Evolutionary conservation across 2,329 filamentous ascomycete species (phyloP).

Genomic region (Cladosporium oxysporum): DNA sequence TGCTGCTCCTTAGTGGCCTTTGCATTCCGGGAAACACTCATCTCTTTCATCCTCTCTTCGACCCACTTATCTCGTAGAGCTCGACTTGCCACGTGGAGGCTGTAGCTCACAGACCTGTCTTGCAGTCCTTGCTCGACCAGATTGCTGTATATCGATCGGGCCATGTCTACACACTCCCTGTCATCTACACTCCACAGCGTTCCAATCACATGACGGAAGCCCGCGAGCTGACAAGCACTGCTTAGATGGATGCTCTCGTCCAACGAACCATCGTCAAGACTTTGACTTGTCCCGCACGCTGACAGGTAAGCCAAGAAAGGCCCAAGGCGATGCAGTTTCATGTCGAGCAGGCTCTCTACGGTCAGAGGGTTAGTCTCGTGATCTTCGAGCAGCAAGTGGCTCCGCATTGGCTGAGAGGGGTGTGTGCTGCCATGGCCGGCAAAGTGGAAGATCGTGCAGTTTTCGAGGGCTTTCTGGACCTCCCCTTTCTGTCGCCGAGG

Average conservation of each 20-base stretch:
- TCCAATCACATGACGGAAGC: conserved; percentile 13
- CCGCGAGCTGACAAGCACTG: conserved; percentile 4
- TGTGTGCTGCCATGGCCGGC: background rate
- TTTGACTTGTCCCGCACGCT: conserved; percentile 1
- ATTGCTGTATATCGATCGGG: background rate
- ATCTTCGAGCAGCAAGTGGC: background rate
- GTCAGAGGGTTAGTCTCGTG: background rate
- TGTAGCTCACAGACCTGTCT: background rate
- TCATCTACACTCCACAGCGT: conserved; percentile 8
- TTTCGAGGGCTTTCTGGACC: background rate
- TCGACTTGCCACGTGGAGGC: background rate
- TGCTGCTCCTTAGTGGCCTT: background rate
- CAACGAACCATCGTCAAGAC: background rate
- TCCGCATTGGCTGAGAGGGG: background rate
- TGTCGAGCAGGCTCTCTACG: background rate
- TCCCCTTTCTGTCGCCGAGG: background rate
- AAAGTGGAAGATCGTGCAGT: conserved; percentile 1
- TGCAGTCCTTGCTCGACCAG: background rate
- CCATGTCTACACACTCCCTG: background rate
- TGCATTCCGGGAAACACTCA: background rate
- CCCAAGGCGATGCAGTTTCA: background rate
- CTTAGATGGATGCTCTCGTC: conserved; percentile 6
- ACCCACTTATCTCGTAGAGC: background rate
- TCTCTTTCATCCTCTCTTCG: background rate
- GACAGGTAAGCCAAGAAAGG: background rate